phyloP scores from a whole-genome alignment of 768 basidiomycete genomes.

The Leucocoprinus leucothites region DNA sequence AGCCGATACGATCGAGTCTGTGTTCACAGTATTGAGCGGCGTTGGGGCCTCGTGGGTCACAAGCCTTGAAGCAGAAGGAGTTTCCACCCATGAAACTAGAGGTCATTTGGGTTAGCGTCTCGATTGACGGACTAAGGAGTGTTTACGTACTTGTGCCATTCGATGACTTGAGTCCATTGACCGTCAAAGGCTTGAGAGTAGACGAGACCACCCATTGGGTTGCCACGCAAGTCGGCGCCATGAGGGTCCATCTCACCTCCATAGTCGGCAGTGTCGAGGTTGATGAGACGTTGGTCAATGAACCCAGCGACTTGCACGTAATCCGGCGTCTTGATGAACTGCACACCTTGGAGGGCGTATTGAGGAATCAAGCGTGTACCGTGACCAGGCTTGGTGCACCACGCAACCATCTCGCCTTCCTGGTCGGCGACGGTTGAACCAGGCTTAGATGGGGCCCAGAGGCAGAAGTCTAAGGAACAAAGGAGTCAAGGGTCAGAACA shows the following conservation, averaged over 20 bases:
- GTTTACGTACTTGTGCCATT: slow-evolving; percentile 64
- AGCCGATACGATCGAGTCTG: slow-evolving; percentile 72
- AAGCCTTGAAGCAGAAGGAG: slow-evolving; percentile 16
- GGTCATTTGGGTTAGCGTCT: slow-evolving; percentile 6
- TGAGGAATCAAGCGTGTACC: slow-evolving; percentile 72
- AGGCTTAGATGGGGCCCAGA: slow-evolving; percentile 58
- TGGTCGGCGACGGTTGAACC: slow-evolving; percentile 60
- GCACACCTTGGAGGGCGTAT: slow-evolving; percentile 62
- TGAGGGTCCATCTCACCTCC: slow-evolving; percentile 83
- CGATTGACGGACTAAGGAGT: background rate
- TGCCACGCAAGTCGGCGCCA: slow-evolving; percentile 77
- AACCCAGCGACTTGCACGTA: slow-evolving; percentile 65
- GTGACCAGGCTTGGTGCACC: slow-evolving; percentile 68
- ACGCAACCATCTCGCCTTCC: slow-evolving; percentile 74
- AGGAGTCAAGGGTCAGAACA: background rate
- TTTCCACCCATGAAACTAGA: slow-evolving; percentile 6
- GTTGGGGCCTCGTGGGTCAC: slow-evolving; percentile 31
- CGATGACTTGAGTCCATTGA: slow-evolving; percentile 50
- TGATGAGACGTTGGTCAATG: slow-evolving; percentile 53
- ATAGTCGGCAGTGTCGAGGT: slow-evolving; percentile 51
- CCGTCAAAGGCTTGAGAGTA: slow-evolving; percentile 56
- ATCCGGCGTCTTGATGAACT: slow-evolving; percentile 58
- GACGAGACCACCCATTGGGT: slow-evolving; percentile 70
- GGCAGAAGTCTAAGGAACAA: slow-evolving; percentile 46
- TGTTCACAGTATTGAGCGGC: slow-evolving; percentile 62